Conservation (phyloP, 192 early-diverging fungal genomes). For the Dissophora globulifera region DNA sequence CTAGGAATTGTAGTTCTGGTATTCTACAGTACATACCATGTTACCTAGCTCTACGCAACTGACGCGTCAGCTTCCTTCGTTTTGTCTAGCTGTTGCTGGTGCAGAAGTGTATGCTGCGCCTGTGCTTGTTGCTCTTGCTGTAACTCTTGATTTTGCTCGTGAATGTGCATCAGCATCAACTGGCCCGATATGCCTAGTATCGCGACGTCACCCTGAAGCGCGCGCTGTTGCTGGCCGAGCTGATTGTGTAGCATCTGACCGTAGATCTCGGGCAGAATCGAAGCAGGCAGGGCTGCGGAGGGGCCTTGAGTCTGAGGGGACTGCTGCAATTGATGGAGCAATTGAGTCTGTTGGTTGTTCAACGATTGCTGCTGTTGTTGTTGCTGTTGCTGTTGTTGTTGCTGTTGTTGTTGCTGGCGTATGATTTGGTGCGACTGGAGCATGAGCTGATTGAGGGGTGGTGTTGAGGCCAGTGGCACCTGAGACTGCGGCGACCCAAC, state of each 20-base stretch:
- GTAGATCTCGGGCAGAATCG: slow-evolving; percentile 7
- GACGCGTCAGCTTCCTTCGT: too few species aligned
- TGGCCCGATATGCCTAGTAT: slow-evolving; percentile 13
- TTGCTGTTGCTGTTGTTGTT: slow-evolving; percentile 11
- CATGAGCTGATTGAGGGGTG: slow-evolving; percentile 15
- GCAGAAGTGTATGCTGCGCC: slow-evolving; percentile 21
- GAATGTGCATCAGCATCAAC: slow-evolving; percentile 22
- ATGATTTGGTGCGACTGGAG: slow-evolving; percentile 10
- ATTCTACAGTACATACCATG: too few species aligned
- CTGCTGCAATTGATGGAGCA: slow-evolving; percentile 23
- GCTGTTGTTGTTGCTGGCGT: slow-evolving; percentile 22
- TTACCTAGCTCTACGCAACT: too few species aligned
- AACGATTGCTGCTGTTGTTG: slow-evolving; percentile 1
- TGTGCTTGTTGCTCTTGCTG: slow-evolving; percentile 28
- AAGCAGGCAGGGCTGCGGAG: not conserved
- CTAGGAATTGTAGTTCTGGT: too few species aligned
- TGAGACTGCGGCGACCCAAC: slow-evolving; percentile 45
- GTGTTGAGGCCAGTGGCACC: slow-evolving; percentile 24
- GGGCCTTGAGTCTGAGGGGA: slow-evolving; percentile 12
- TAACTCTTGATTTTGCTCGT: slow-evolving; percentile 26
- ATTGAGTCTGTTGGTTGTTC: slow-evolving; percentile 3
- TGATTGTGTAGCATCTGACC: slow-evolving; percentile 9
- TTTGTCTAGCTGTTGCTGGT: slow-evolving; percentile 33
- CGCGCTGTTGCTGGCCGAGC: slow-evolving; percentile 5
- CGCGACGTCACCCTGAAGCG: not conserved